Percentiles rank a stretch among this genome's conserved stretches.
phyloP scores from a whole-genome alignment of 2,329 filamentous ascomycete species.

The Fusarium sp. region DNA sequence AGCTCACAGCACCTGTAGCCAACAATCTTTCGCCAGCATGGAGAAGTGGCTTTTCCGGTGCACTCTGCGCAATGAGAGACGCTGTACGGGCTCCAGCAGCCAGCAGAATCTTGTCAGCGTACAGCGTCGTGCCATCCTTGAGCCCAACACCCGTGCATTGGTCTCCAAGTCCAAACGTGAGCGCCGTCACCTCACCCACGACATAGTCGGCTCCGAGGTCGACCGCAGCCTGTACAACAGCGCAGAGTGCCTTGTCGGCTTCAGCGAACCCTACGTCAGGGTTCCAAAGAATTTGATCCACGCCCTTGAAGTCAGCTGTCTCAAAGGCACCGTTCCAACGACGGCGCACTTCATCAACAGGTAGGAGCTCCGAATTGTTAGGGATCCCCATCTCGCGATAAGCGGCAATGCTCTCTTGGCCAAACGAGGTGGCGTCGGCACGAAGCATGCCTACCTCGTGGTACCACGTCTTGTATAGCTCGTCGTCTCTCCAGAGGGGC shows the following conservation, averaged over 20 bases:
- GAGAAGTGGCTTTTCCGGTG: constrained; percentile 59
- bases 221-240: constrained; percentile 63
- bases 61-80: constrained; percentile 62
- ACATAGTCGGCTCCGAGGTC: constrained; percentile 67
- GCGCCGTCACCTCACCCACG: constrained; percentile 58
- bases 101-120: constrained; percentile 64
- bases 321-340: constrained; percentile 68
- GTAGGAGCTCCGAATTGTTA: constrained; percentile 55
- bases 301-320: constrained; percentile 65
- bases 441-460: constrained; percentile 67
- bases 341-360: constrained; percentile 62
- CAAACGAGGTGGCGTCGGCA: constrained; percentile 56
- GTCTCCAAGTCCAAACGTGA: constrained; percentile 60
- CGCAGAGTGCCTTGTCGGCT: constrained; percentile 65
- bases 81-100: constrained; percentile 68
- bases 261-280: constrained; percentile 69
- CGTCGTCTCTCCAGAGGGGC: constrained; percentile 55
- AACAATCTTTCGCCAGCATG: constrained; percentile 64
- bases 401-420: constrained; percentile 55
- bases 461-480: constrained; percentile 64
- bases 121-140: constrained; percentile 57
- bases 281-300: constrained; percentile 67
- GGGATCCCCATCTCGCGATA: constrained; percentile 52
- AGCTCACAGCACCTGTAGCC: constrained; percentile 65
- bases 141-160: constrained; percentile 62